Percentiles rank a stretch among this genome's conserved stretches.
Evolutionary conservation across 148 eudicot species (phyloP).

Genomic region (Pouteria glomerata): DNA sequence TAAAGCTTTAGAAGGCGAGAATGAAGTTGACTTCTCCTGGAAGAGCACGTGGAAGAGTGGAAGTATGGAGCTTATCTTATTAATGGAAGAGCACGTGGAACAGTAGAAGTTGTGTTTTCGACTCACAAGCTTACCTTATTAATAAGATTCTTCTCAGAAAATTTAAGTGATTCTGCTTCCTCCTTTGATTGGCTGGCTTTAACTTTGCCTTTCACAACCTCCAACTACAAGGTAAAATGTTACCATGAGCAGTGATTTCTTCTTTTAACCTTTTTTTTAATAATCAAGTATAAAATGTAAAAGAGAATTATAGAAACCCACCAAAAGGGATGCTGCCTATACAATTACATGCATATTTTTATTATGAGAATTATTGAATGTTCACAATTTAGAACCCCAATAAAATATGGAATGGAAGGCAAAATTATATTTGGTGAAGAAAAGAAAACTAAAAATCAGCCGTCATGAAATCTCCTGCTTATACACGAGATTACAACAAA

Average conservation of each 20-base stretch:
- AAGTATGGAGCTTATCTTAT: too few species aligned
- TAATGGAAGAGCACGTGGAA: too few species aligned
- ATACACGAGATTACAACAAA: neutral
- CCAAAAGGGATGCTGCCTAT: too few species aligned
- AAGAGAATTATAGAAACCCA: too few species aligned
- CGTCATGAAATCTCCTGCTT: neutral
- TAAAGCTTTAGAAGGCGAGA: too few species aligned
- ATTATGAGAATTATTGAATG: neutral
- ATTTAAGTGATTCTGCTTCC: conserved; percentile 69
- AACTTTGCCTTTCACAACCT: conserved; percentile 58
- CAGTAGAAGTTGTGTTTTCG: neutral
- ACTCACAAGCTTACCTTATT: conserved; percentile 53
- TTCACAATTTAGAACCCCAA: neutral
- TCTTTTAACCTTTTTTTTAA: neutral
- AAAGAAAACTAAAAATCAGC: neutral
- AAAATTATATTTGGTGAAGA: neutral
- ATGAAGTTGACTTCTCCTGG: too few species aligned
- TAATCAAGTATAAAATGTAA: too few species aligned
- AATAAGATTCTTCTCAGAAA: conserved; percentile 72
- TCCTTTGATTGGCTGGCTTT: conserved; percentile 67
- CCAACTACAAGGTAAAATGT: conserved; percentile 45
- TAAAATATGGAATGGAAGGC: neutral
- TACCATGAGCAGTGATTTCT: neutral
- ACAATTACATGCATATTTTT: neutral
- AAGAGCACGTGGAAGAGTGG: too few species aligned